These are phyloP conservation scores for Coriaria nepalensis DNA, from an alignment of 306 rosid species.

Conservation along the genomic window DNA sequence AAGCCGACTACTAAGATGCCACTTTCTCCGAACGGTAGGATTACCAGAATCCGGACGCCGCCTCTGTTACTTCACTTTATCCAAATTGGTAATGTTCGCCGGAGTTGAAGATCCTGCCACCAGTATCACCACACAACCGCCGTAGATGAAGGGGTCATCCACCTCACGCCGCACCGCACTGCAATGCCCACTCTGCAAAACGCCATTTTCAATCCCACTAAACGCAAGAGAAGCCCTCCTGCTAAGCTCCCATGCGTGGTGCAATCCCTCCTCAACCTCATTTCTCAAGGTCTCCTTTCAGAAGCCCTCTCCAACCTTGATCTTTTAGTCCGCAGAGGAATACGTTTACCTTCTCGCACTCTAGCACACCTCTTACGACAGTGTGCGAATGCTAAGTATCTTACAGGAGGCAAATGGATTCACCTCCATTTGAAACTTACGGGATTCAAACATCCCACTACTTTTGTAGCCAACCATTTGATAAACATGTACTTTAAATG, in stretches of 20 bases:
- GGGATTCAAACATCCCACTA: slow-evolving; percentile 51
- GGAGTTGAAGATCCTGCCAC: background rate
- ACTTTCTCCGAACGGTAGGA: too few species aligned
- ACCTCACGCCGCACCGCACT: slow-evolving; percentile 22
- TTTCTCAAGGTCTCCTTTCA: slow-evolving; percentile 30
- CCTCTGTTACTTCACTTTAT: too few species aligned
- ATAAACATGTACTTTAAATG: slow-evolving; percentile 50
- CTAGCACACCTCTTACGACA: slow-evolving; percentile 46
- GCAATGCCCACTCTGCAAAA: slow-evolving; percentile 47
- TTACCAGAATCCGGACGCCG: too few species aligned
- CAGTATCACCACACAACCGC: slow-evolving; percentile 3
- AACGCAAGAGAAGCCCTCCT: slow-evolving; percentile 14
- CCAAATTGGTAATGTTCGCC: background rate
- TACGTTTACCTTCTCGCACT: slow-evolving; percentile 50
- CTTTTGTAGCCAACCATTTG: slow-evolving; percentile 51
- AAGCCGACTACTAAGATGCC: too few species aligned
- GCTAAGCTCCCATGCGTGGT: slow-evolving; percentile 39
- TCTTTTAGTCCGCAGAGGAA: slow-evolving; percentile 37
- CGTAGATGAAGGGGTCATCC: slow-evolving; percentile 25
- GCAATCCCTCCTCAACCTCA: slow-evolving; percentile 29
- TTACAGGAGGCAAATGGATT: slow-evolving; percentile 43
- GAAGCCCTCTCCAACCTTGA: slow-evolving; percentile 61
- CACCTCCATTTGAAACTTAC: slow-evolving; percentile 59
- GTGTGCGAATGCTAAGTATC: slow-evolving; percentile 36
- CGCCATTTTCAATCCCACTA: slow-evolving; percentile 4